Evolutionary conservation across 805 yeast species (phyloP).

Genomic region (Monosporozyma yasuniensis): DNA sequence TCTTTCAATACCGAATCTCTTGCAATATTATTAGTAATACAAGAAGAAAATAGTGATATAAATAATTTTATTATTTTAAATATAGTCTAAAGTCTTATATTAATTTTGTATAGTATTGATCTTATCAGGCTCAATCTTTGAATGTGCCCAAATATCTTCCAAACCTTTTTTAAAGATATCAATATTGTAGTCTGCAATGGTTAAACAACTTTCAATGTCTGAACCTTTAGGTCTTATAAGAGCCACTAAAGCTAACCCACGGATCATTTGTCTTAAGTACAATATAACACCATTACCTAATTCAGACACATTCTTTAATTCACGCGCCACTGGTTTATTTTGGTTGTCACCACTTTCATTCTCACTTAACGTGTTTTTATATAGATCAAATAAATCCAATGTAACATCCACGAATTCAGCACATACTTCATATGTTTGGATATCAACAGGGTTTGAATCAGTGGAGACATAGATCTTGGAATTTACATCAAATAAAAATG

Average conservation of each 20-base stretch:
- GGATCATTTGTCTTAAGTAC: conserved; percentile 82
- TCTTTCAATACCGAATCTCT: no score
- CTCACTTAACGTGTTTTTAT: conserved; percentile 27
- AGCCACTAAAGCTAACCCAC: conserved; percentile 87
- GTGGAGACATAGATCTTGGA: conserved; percentile 94
- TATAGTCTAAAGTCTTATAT: background rate
- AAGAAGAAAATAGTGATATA: conserved; percentile 21
- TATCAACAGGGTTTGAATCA: conserved; percentile 91
- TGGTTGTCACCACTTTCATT: background rate
- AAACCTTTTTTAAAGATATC: conserved; percentile 68
- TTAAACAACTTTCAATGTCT: conserved; percentile 38
- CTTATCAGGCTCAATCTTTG: conserved; percentile 14
- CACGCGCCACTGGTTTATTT: conserved; percentile 20
- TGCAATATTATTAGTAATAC: no score
- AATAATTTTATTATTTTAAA: background rate
- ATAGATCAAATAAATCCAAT: conserved; percentile 72
- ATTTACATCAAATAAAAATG: conserved; percentile 82
- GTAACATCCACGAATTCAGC: conserved; percentile 95
- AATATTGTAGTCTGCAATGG: conserved; percentile 84
- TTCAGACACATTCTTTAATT: conserved; percentile 58
- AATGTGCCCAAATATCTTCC: conserved; percentile 48
- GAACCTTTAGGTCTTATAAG: conserved; percentile 60
- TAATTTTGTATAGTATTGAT: background rate
- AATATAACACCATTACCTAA: conserved; percentile 78
- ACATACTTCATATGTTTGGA: conserved; percentile 91